Conservation (phyloP, 1,284 basidiomycete species). For the Sanghuangporus sanghuang region DNA sequence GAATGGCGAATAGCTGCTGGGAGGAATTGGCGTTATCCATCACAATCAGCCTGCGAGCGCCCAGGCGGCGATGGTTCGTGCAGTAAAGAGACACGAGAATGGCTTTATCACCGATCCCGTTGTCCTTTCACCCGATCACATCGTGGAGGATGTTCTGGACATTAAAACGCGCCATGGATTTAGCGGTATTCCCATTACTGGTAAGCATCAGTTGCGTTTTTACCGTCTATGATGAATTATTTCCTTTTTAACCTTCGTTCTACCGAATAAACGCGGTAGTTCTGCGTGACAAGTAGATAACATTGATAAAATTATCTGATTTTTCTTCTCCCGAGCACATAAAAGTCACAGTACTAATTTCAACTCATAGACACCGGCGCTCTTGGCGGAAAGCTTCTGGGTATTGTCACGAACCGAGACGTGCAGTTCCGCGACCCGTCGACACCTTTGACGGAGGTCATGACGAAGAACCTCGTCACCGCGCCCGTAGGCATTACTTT, state of each 20-base stretch:
- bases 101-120: slow-evolving; percentile 97
- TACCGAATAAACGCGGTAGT: slow-evolving; percentile 42
- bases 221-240: slow-evolving; percentile 27
- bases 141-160: slow-evolving; percentile 88
- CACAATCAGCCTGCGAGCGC: slow-evolving; percentile 89
- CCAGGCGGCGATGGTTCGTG: slow-evolving; percentile 95
- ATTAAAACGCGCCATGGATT: slow-evolving; percentile 93
- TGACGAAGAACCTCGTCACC: slow-evolving; percentile 86
- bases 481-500: slow-evolving; percentile 86
- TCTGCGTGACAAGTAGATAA: slow-evolving; percentile 16
- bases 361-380: slow-evolving; percentile 71
- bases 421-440: slow-evolving; percentile 84
- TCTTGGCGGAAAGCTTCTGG: slow-evolving; percentile 87
- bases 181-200: slow-evolving; percentile 97
- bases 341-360: slow-evolving; percentile 9
- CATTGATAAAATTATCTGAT: slow-evolving; percentile 15
- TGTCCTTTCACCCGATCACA: slow-evolving; percentile 74
- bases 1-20: slow-evolving; percentile 61
- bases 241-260: slow-evolving; percentile 60
- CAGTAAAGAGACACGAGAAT: slow-evolving; percentile 98
- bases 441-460: slow-evolving; percentile 77
- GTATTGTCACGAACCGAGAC: slow-evolving; percentile 96
- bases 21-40: slow-evolving; percentile 98
- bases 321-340: slow-evolving; percentile 3
- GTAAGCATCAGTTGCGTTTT: slow-evolving; percentile 42